Evolutionary conservation across 352 stramenopile species (phyloP).

Genomic region (Thraustotheca clavata): DNA sequence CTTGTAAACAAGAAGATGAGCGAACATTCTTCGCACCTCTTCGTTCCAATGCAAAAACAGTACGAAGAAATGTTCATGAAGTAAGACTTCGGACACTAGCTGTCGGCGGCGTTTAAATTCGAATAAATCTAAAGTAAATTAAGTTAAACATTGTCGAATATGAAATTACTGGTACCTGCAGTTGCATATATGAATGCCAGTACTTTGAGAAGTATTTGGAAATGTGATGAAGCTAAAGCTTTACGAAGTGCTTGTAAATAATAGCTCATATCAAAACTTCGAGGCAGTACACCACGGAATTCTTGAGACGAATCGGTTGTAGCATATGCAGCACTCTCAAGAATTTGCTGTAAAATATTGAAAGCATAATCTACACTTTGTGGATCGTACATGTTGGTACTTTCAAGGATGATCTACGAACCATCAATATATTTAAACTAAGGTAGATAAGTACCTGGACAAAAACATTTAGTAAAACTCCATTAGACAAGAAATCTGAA

Average conservation of each 20-base stretch:
- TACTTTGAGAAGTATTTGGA: conserved; percentile 80
- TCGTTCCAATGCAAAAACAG: conserved; percentile 86
- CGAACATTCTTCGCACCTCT: conserved; percentile 83
- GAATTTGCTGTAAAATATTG: conserved; percentile 61
- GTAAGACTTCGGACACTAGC: conserved; percentile 59
- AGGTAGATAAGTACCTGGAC: conserved; percentile 31
- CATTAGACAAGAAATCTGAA: conserved; percentile 58
- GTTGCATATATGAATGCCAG: conserved; percentile 81
- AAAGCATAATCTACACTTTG: conserved; percentile 80
- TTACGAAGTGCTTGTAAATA: conserved; percentile 62
- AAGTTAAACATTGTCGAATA: conserved; percentile 1
- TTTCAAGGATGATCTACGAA: conserved; percentile 50
- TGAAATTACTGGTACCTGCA: too few relatives aligned
- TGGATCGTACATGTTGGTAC: conserved; percentile 75
- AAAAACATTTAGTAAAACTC: conserved; percentile 56
- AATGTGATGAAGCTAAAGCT: conserved; percentile 60
- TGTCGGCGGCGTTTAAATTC: conserved; percentile 50
- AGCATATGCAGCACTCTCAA: conserved; percentile 39
- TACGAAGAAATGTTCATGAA: conserved; percentile 81
- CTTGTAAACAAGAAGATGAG: conserved; percentile 81
- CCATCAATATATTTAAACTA: not conserved
- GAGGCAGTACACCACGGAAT: conserved; percentile 16
- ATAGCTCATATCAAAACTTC: conserved; percentile 59
- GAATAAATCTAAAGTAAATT: conserved; percentile 39
- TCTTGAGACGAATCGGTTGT: not conserved